Conservation (phyloP, 805 yeast genomes). For the Kodamaea nitidulidarum region DNA sequence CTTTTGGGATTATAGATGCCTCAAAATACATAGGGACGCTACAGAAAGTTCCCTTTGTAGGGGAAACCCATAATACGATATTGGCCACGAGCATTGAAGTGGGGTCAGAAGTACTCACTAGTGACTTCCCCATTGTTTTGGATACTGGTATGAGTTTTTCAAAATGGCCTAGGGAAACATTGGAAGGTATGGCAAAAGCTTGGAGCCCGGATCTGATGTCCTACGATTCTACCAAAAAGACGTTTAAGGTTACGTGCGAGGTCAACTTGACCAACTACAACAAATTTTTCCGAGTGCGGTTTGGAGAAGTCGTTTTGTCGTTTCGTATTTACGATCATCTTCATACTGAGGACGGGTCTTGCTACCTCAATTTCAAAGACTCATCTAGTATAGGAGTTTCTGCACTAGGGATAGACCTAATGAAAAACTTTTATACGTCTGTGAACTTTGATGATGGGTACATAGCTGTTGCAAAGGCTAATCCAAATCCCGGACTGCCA, state of each 20-base stretch:
- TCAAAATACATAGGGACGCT: constrained; percentile 13
- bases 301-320: neutral
- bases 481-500: constrained; percentile 2
- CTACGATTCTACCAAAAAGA: neutral
- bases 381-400: neutral
- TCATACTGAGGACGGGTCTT: neutral
- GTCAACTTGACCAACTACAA: neutral
- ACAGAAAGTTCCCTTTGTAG: neutral
- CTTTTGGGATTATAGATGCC: constrained; percentile 20
- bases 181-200: neutral
- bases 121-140: constrained; percentile 2
- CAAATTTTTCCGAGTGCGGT: neutral
- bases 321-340: neutral
- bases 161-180: neutral
- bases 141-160: constrained; percentile 8
- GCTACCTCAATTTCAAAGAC: constrained; percentile 3
- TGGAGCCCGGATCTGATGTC: neutral
- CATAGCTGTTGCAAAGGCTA: constrained; percentile 2
- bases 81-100: neutral
- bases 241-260: constrained; percentile 2
- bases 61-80: neutral
- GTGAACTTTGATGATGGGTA: constrained; percentile 5
- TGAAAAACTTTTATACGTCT: constrained; percentile 2
- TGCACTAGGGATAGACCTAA: constrained; percentile 2
- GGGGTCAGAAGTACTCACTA: neutral